Evolutionary conservation across 257 asterid genomes (phyloP), one percentile per base, ranked within the genome.

Genomic region (Solanum microdontum): DNA sequence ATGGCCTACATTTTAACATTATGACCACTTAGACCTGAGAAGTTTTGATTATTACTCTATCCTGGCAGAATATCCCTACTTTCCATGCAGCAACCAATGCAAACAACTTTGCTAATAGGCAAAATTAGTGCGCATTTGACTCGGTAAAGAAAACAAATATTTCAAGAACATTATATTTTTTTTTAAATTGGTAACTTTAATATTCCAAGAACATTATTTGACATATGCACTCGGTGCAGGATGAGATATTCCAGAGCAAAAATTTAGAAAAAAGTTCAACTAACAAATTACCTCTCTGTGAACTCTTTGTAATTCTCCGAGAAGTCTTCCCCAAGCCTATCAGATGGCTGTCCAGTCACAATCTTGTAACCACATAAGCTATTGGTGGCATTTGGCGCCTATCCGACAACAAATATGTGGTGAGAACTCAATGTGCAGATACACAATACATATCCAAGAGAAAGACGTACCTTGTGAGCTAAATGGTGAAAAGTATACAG

Each of bases 321-420:
- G 92, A 96, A 96, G 93, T 96, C 99, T 93, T 95, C 99, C 90
- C 99, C 99, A 77, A 96, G 97, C 94, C 98, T 93, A 91, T 96
- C 99, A 70, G 99, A 96, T 6, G 99, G 99, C 90, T 96, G 99
- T 51, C 99, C 99, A 88, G 99, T 96, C 91, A 96, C 99, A 87
- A 96, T 94, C 89, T 95, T 96, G 98, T 93, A 95, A 85, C 98
- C 99, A 85, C 99, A 96, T 86, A 96, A 89, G 90, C 96, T 92
- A 92, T 96, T 96, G 83, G 98, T 93, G 74, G 98, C 97, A 91
- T 95, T 96, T 87, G 99, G 98, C 82, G 97, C 96, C 99, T 96
- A 95, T 90, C 75, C 34, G 84, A 89, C 76, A 77, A 89, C 19
- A 83, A 72, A 87, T 62, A 90, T 68, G 84, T 82, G 51, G 85